Conservation (phyloP, 495 filamentous ascomycete genomes). For the Pyrenula aspistea region DNA sequence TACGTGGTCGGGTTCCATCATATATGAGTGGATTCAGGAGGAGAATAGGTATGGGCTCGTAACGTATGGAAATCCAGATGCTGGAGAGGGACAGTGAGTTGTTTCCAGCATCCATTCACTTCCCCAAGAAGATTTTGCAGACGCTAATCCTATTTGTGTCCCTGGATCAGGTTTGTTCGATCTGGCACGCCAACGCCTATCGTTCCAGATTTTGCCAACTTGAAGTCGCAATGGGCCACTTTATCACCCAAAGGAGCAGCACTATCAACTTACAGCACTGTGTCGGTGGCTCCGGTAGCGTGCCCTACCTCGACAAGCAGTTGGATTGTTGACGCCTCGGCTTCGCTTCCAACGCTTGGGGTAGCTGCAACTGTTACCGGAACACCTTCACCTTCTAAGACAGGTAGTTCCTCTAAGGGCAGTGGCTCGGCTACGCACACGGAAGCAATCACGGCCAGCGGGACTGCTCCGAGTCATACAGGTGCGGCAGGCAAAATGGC, state of each 20-base stretch:
- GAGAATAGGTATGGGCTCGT: slow-evolving; percentile 76
- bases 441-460: slow-evolving; percentile 5
- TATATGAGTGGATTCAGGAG: slow-evolving; percentile 89
- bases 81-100: slow-evolving; percentile 19
- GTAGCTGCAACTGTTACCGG: slow-evolving; percentile 22
- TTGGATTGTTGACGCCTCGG: slow-evolving; percentile 62
- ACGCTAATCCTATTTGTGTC: too few species aligned
- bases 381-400: neutral
- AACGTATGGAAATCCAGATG: slow-evolving; percentile 45
- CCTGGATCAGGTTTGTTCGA: slow-evolving; percentile 38
- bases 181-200: slow-evolving; percentile 65
- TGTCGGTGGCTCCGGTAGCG: slow-evolving; percentile 36
- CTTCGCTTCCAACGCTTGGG: slow-evolving; percentile 56
- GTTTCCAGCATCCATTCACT: too few species aligned
- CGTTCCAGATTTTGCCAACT: slow-evolving; percentile 63
- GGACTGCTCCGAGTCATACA: slow-evolving; percentile 10
- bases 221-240: slow-evolving; percentile 66
- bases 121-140: too few species aligned
- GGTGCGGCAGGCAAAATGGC: slow-evolving; percentile 5
- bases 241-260: slow-evolving; percentile 55
- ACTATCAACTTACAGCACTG: slow-evolving; percentile 49
- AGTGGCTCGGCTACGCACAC: neutral
- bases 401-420: neutral
- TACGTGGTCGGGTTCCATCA: slow-evolving; percentile 71
- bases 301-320: slow-evolving; percentile 61